Evolutionary conservation across 805 yeast genomes (phyloP).

Genomic region (Candida ficus): DNA sequence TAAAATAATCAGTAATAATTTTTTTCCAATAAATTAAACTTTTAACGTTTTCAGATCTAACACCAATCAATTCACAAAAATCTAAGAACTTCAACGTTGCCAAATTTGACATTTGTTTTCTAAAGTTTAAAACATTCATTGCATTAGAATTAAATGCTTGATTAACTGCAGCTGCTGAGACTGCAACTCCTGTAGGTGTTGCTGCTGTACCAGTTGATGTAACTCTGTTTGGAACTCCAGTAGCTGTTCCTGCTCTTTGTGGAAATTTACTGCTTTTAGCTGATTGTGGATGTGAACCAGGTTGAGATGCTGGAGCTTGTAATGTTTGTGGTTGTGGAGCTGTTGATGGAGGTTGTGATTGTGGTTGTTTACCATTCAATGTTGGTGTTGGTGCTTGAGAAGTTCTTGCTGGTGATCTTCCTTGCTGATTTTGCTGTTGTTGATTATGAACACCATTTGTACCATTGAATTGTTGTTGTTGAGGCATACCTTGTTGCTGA

Average conservation of each 20-base stretch:
- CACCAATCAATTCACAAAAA: conserved; percentile 41
- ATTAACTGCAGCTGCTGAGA: not conserved
- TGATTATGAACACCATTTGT: conserved; percentile 7
- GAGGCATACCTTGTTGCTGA: not conserved
- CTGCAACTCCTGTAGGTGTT: no score
- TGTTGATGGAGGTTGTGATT: conserved; percentile 5
- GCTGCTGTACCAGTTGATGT: not conserved
- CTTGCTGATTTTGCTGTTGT: conserved; percentile 18
- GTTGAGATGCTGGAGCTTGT: not conserved
- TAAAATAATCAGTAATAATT: conserved; percentile 45
- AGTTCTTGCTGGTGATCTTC: conserved; percentile 11
- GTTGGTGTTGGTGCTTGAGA: conserved; percentile 17
- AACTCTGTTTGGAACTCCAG: not conserved
- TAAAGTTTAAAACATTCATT: conserved; percentile 22
- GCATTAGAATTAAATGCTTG: conserved; percentile 6
- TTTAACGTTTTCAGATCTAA: conserved; percentile 36
- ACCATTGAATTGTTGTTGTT: conserved; percentile 1
- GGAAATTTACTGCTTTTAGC: not conserved
- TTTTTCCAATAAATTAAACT: conserved; percentile 46
- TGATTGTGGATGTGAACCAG: not conserved
- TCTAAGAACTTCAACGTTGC: conserved; percentile 48
- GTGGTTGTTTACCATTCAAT: conserved; percentile 5
- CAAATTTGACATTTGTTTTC: conserved; percentile 40
- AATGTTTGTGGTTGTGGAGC: not conserved
- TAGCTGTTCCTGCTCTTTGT: not conserved